Evolutionary conservation across 164 flowering plant species (phyloP).

Genomic region (Houttuynia cordata): DNA sequence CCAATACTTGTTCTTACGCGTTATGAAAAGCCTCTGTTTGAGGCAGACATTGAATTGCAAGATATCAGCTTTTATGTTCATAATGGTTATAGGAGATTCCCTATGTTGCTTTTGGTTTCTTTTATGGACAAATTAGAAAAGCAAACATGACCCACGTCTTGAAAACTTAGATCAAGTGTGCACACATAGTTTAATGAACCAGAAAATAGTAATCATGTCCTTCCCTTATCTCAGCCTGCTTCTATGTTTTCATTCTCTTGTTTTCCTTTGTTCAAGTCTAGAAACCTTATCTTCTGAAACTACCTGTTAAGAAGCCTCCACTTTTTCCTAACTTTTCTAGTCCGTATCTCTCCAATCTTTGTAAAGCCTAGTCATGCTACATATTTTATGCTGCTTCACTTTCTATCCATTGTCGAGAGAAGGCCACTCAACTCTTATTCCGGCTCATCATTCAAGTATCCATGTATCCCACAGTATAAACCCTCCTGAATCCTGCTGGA

Average conservation of each 20-base stretch:
- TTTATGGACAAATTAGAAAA: neutral
- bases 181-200: neutral
- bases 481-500: too few species aligned
- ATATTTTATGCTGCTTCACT: neutral
- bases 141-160: neutral
- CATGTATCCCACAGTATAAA: too few species aligned
- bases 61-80: neutral
- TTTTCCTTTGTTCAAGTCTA: neutral
- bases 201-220: neutral
- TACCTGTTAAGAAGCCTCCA: neutral
- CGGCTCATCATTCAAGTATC: too few species aligned
- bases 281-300: neutral
- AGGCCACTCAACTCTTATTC: neutral
- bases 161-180: neutral
- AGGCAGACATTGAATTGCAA: neutral
- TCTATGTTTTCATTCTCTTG: neutral
- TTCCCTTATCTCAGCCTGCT: neutral
- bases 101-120: neutral
- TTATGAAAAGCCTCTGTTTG: neutral
- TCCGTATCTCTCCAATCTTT: neutral
- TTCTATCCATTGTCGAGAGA: neutral
- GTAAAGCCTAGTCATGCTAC: neutral
- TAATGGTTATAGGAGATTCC: neutral
- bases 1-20: too few species aligned
- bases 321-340: neutral